Evolutionary conservation across 1,284 basidiomycete genomes (phyloP).

Genomic region (Irpex rosettiformis): DNA sequence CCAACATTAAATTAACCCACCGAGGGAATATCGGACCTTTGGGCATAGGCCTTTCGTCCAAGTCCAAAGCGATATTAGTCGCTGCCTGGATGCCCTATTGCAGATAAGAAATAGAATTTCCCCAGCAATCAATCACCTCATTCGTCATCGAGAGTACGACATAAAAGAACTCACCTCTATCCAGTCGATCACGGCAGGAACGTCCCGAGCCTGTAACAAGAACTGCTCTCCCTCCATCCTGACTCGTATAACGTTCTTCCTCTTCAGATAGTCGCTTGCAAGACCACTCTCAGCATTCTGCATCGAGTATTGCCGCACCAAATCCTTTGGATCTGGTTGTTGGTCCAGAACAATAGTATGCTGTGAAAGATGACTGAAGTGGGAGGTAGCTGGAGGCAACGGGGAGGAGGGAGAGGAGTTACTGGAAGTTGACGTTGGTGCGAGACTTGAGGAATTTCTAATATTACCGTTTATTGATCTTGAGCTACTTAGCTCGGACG

Average conservation of each 20-base stretch:
- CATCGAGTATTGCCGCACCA: conserved; percentile 72
- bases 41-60: conserved; percentile 90
- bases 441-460: conserved; percentile 15
- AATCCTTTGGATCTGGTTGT: conserved; percentile 43
- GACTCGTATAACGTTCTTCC: conserved; percentile 93
- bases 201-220: conserved; percentile 85
- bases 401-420: background rate
- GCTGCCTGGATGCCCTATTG: conserved; percentile 83
- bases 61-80: conserved; percentile 88
- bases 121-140: background rate
- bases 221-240: conserved; percentile 96
- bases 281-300: conserved; percentile 91
- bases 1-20: conserved; percentile 44
- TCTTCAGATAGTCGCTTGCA: conserved; percentile 93
- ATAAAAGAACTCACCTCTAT: conserved; percentile 71
- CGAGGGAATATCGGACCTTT: conserved; percentile 78
- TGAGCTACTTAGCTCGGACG: conserved; percentile 12
- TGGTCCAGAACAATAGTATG: conserved; percentile 20
- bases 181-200: conserved; percentile 89
- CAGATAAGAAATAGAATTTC: conserved; percentile 1
- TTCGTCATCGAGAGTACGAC: background rate
- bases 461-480: background rate
- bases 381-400: conserved; percentile 10
- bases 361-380: conserved; percentile 7
- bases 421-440: conserved; percentile 9